These are phyloP conservation scores for Thalassiosira sp. DNA, from an alignment of 352 stramenopile species.

Conservation along the genomic window DNA sequence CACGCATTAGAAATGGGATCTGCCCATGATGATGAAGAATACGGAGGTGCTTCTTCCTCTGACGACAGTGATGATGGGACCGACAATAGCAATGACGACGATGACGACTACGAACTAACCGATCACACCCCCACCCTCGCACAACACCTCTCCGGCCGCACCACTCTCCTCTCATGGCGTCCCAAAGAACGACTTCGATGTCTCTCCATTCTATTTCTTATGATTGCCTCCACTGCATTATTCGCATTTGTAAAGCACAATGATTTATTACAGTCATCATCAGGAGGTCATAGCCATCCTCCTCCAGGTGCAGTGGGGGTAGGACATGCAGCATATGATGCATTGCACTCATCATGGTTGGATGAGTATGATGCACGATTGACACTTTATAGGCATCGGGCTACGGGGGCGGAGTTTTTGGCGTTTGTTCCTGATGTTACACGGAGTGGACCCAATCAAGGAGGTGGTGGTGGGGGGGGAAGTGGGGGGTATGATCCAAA, in stretches of 20 bases:
- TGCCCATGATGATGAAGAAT: neutral
- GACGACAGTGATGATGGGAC: neutral
- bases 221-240: neutral
- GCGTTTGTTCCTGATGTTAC: conserved; percentile 63
- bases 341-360: conserved; percentile 57
- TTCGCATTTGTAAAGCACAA: neutral
- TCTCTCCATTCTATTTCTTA: conserved; percentile 1
- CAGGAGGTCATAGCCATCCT: too few species aligned
- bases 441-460: conserved; percentile 14
- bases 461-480: neutral
- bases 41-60: too few species aligned
- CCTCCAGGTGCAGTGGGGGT: conserved; percentile 23
- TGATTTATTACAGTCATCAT: too few species aligned
- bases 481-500: conserved; percentile 42
- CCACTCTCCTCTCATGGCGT: conserved; percentile 5
- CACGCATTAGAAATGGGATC: conserved; percentile 14
- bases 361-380: conserved; percentile 69
- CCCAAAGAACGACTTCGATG: conserved; percentile 24
- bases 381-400: conserved; percentile 78
- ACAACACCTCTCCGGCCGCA: conserved; percentile 1
- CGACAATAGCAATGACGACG: conserved; percentile 13
- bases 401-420: conserved; percentile 74
- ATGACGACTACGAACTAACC: conserved; percentile 30
- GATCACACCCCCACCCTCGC: conserved; percentile 3
- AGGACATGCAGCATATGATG: conserved; percentile 64